Base-by-base conservation (phyloP, 495 filamentous ascomycete genomes). In the Paragyromitra xinjiangensis region DNA sequence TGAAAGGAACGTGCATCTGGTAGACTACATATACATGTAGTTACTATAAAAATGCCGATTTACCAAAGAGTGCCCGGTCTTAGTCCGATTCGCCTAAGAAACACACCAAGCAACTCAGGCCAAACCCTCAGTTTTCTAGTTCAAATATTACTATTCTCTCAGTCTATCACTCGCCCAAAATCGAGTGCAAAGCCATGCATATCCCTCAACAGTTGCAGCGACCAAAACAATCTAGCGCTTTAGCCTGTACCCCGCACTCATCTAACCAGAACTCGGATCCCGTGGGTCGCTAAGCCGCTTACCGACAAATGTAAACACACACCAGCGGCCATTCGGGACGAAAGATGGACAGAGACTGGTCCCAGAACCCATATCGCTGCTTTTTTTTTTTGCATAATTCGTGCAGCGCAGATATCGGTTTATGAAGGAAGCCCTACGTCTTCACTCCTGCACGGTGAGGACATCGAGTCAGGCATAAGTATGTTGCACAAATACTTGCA, bases 201-300 rank as follows among this genome's bases (percentile, higher is more conserved):
- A 4, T 12, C 6, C n/a, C 26, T 58, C 7, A 11, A 39, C 45
- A 48, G 39, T 14, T 44, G 40, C 14, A 14, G 44, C 11, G 37
- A 26, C 66, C 14, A 73, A 67, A 44, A 19, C 44, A 51, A 26
- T 45, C 50, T n/a, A 58, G 39, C 51, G 61, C 50, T 6, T 22
- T 9, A 11, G 11, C 45, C 37, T 37, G 22, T 69, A 62, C 71
- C 71, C 64, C 71, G 71, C 64, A 69, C 55, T 16, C 51, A 44
- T 44, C 66, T 42, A 22, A 24, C 37, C 11, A 59, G 16, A 53
- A 19, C 39, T 48, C 51, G 34, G 14, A 53, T n/a, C 39, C 16
- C 39, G 59, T 71, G 40, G 71, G 51, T 65, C n/a, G 50, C 71
- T 68, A 53, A 22, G 71, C 75, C 75, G 62, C 26, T 53, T 75